Conservation (phyloP, 2,329 filamentous ascomycete genomes). For the Ceratocystis papillata region DNA sequence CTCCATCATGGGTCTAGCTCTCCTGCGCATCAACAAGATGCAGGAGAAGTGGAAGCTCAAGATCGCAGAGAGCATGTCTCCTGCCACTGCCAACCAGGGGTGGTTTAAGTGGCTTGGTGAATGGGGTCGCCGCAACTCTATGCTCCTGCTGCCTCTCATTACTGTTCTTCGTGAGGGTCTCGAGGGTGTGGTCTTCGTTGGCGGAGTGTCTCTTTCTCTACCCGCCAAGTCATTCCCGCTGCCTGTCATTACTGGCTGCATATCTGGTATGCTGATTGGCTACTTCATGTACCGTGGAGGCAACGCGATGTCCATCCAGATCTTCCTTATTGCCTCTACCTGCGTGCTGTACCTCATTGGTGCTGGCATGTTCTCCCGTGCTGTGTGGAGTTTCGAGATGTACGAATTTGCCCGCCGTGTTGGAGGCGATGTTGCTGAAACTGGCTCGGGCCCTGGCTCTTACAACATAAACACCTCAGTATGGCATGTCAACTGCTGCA, state of each 20-base stretch:
- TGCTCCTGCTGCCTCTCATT: slow-evolving; percentile 69
- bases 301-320: slow-evolving; percentile 38
- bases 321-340: slow-evolving; percentile 67
- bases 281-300: slow-evolving; percentile 52
- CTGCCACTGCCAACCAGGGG: slow-evolving; percentile 19
- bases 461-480: slow-evolving; percentile 67
- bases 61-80: slow-evolving; percentile 49
- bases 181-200: slow-evolving; percentile 69
- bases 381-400: slow-evolving; percentile 60
- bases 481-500: slow-evolving; percentile 72
- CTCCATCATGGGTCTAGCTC: slow-evolving; percentile 58
- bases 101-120: slow-evolving; percentile 31
- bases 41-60: slow-evolving; percentile 69
- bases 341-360: slow-evolving; percentile 72
- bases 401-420: slow-evolving; percentile 45
- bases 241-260: slow-evolving; percentile 55
- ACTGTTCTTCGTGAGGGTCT: slow-evolving; percentile 67
- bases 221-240: slow-evolving; percentile 61
- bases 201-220: slow-evolving; percentile 58
- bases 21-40: slow-evolving; percentile 64
- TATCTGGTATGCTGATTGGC: slow-evolving; percentile 51
- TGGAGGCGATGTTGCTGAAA: slow-evolving; percentile 43
- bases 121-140: slow-evolving; percentile 60
- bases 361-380: slow-evolving; percentile 65
- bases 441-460: slow-evolving; percentile 53